phyloP scores from a whole-genome alignment of 495 filamentous ascomycete genomes.

The Aspergillus wentii region DNA sequence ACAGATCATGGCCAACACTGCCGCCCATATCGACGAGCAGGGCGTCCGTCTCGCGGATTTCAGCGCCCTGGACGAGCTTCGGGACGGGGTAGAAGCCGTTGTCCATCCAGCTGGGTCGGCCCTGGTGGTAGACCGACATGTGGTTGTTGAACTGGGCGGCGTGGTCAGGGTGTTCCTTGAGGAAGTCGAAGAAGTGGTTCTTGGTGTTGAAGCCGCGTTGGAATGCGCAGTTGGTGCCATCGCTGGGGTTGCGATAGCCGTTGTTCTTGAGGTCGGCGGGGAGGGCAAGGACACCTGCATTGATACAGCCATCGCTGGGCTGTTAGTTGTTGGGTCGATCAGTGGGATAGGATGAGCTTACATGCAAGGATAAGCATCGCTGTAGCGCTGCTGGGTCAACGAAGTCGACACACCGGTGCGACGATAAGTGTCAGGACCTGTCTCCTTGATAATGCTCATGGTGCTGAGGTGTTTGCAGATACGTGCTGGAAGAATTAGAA shows the following conservation, averaged over 20 bases:
- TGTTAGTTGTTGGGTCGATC: neutral
- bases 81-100: constrained; percentile 40
- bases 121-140: constrained; percentile 42
- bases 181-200: constrained; percentile 17
- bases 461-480: constrained; percentile 42
- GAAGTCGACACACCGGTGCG: constrained; percentile 30
- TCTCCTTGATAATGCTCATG: constrained; percentile 37
- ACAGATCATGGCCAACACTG: constrained; percentile 44
- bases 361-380: constrained; percentile 19
- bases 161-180: constrained; percentile 9
- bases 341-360: constrained; percentile 2
- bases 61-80: constrained; percentile 22
- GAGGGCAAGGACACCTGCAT: constrained; percentile 12
- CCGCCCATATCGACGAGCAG: constrained; percentile 54
- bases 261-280: constrained; percentile 18
- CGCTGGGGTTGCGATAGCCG: constrained; percentile 18
- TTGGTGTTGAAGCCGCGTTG: constrained; percentile 17
- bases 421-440: constrained; percentile 30
- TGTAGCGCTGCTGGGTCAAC: constrained; percentile 26
- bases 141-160: constrained; percentile 35
- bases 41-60: constrained; percentile 8
- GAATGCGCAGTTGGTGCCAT: constrained; percentile 18
- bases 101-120: constrained; percentile 41
- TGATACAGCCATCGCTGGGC: constrained; percentile 15
- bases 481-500: constrained; percentile 8